These are phyloP conservation scores for Cucumis melo DNA, from an alignment of 306 rosid species.

Conservation along the genomic window DNA sequence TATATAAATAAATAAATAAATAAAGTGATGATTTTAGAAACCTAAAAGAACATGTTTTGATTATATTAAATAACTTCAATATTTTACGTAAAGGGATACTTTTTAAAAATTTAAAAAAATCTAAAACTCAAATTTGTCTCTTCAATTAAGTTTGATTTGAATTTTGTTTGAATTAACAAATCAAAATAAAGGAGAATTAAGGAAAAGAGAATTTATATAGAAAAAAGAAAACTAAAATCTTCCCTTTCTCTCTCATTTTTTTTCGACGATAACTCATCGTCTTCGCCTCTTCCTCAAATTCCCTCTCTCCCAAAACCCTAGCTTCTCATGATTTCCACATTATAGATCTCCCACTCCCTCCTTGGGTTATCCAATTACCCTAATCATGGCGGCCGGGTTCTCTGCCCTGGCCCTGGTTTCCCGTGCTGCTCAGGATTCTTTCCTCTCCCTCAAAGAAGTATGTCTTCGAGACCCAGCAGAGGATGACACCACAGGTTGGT, in stretches of 20 bases:
- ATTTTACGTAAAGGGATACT: too few relatives aligned
- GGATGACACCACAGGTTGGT: constrained; percentile 75
- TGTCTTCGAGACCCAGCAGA: constrained; percentile 81
- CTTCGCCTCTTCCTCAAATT: background rate
- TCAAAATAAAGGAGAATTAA: too few relatives aligned
- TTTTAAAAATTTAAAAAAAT: too few relatives aligned
- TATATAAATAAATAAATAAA: too few relatives aligned
- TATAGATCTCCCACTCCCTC: constrained; percentile 11
- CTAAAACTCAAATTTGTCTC: too few relatives aligned
- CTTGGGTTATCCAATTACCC: constrained; percentile 2
- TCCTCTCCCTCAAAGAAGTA: constrained; percentile 60
- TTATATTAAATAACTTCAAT: too few relatives aligned
- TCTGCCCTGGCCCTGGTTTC: constrained; percentile 64
- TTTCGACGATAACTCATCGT: background rate
- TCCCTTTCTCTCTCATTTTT: background rate
- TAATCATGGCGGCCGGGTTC: constrained; percentile 62
- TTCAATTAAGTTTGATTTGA: too few relatives aligned
- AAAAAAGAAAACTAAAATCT: too few relatives aligned
- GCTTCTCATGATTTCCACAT: constrained; percentile 10
- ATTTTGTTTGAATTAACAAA: too few relatives aligned
- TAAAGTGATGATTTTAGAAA: too few relatives aligned
- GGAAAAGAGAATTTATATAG: too few relatives aligned
- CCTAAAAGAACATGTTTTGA: too few relatives aligned
- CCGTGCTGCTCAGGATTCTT: constrained; percentile 83
- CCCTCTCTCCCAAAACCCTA: constrained; percentile 9